Base-by-base conservation (phyloP, 2,329 filamentous ascomycete species). In the Talaromyces verruculosus region DNA sequence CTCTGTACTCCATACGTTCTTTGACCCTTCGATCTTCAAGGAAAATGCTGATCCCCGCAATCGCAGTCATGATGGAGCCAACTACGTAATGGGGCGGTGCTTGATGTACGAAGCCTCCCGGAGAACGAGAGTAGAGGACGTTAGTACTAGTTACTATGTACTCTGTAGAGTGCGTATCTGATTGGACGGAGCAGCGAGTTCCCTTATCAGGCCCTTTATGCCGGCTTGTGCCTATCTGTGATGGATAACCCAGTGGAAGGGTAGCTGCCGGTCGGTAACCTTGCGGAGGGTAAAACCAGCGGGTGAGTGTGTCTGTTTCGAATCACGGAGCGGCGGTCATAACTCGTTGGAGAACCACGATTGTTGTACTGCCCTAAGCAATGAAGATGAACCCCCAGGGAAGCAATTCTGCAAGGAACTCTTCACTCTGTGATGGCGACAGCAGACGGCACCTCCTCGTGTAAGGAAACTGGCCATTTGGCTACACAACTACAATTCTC, bases 341-440 rank as follows among this genome's bases (percentile, higher is more conserved):
- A 65, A 85, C 84, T 85, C 84, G 82, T 79, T 77, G 74, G 81
- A 82, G 85, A 82, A 82, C 81, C 78, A 79, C 80, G 84, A 85
- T 78, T 68, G 83, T 79, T 84, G 79, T 71, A 75, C 74, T 77
- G 76, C 79, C 79, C 71, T 86, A 83, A 85, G 84, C 79, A 78
- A 82, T 84, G 81, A 78, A 81, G 75, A 74, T 78, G 74, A 85
- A 69, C 68, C 82, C 84, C 84, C 81, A 85, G 84, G 81, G 82
- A 83, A 85, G 84, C 77, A 82, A 85, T 85, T 83, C 81, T 82
- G 83, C 84, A 85, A 82, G 84, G 82, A 81, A 74, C 76, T 76
- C 77, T 81, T 79, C 82, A 81, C 82, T 83, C 82, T 79, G 79
- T 77, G 79, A 77, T 84, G 83, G 84, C 83, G 83, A 79, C 75